Evolutionary conservation across 2,329 filamentous ascomycete species (phyloP), one percentile per base, ranked within the genome.

Genomic region (Alternaria ethzedia): DNA sequence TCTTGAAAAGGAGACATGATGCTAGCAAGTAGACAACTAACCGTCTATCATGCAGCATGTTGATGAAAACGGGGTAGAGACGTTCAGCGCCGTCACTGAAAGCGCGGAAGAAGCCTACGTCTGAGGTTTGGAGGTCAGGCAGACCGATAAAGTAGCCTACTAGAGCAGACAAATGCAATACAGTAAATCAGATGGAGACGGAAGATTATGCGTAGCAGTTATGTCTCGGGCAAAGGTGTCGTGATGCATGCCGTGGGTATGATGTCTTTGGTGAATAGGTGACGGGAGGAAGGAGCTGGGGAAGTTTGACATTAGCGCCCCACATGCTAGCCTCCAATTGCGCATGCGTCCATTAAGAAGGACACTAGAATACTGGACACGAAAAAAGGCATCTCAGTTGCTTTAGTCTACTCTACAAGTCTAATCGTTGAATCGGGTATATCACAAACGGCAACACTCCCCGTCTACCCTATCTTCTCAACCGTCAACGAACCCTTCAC

Each of bases 401-500:
- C 7, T 12, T 2, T 5, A n/a, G 5, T 51, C 20, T 52, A 41
- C 17, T 57, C 15, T 26, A 36, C 9, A 1, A 1, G 2, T 55
- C 50, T 51, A 32, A 11, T 21, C 20, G 4, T 26, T 30, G 28
- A 28, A 4, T 2, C 3, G 45, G 51, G 57, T 60, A 60, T 51
- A 41, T 54, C 12, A 7, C 1, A 41, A 7, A 25, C 17, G 5
- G n/a, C n/a, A n/a, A n/a, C 21, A 25, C 6, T 6, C 44, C 8
- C 15, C 54, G 2, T 13, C 52, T 50, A 69, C 25, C 20, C 56
- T 41, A 69, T 65, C 65, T 68, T 74, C 36, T 73, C 65, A 10
- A 74, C 65, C 4, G 45, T 64, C 63, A 80, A 64, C 2, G 56
- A 56, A 8, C 73, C 75, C 25, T 70, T 64, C 15, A 43, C 54